Evolutionary conservation across 2,329 filamentous ascomycete species (phyloP).

Genomic region (Cadophora malorum): DNA sequence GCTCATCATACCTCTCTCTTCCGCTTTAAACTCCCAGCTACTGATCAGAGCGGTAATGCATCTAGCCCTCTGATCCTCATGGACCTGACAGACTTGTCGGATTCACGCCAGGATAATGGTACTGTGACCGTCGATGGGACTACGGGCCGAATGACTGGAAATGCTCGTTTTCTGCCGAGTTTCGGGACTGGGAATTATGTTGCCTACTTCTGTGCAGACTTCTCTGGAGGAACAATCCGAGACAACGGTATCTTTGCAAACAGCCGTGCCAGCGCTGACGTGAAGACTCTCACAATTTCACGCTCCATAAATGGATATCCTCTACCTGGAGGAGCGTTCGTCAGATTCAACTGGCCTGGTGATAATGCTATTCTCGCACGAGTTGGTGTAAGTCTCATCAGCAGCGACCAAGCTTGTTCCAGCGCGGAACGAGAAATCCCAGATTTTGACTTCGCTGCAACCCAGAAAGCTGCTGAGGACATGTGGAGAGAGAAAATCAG

Average conservation of each 20-base stretch:
- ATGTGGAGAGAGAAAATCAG: slow-evolving; percentile 68
- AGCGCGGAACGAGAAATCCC: slow-evolving; percentile 74
- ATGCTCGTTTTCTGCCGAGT: slow-evolving; percentile 65
- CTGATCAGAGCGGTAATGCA: slow-evolving; percentile 46
- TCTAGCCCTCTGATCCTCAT: slow-evolving; percentile 64
- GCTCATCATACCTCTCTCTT: slow-evolving; percentile 70
- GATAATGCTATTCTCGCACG: slow-evolving; percentile 63
- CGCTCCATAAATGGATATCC: slow-evolving; percentile 60
- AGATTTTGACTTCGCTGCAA: slow-evolving; percentile 65
- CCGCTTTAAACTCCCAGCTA: slow-evolving; percentile 64
- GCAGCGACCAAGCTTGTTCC: slow-evolving; percentile 66
- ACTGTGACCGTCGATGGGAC: slow-evolving; percentile 59
- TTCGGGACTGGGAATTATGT: slow-evolving; percentile 68
- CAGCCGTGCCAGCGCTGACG: slow-evolving; percentile 57
- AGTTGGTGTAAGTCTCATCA: slow-evolving; percentile 75
- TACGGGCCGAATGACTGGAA: slow-evolving; percentile 67
- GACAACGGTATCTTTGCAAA: slow-evolving; percentile 68
- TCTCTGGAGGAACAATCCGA: slow-evolving; percentile 61
- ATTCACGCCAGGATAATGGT: slow-evolving; percentile 63
- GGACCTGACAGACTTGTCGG: slow-evolving; percentile 68
- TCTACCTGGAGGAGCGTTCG: slow-evolving; percentile 66
- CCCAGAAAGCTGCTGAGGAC: slow-evolving; percentile 57
- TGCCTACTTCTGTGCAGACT: slow-evolving; percentile 72
- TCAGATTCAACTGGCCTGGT: slow-evolving; percentile 60
- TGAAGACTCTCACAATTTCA: slow-evolving; percentile 56